These are phyloP conservation scores for Xylariaceae sp. DNA, from an alignment of 2,329 filamentous ascomycete genomes.

Conservation along the genomic window DNA sequence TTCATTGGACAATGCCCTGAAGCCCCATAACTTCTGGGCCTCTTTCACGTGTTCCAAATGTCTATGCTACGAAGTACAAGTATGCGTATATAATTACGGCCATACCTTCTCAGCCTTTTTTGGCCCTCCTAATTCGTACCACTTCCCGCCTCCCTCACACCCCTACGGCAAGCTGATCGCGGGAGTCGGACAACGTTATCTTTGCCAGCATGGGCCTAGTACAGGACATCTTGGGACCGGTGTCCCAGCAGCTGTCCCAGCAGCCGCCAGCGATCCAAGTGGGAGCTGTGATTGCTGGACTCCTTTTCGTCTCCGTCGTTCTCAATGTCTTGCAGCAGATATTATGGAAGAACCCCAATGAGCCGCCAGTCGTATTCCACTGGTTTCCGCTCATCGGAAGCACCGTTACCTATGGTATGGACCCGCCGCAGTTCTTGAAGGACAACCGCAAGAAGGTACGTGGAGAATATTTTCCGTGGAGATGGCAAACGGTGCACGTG, in stretches of 20 bases:
- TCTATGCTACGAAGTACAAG: neutral
- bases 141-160: neutral
- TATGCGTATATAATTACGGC: neutral
- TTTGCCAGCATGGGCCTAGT: slow-evolving; percentile 48
- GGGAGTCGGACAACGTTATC: slow-evolving; percentile 9
- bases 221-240: slow-evolving; percentile 46
- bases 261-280: slow-evolving; percentile 45
- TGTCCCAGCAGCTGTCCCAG: slow-evolving; percentile 46
- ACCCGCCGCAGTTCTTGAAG: slow-evolving; percentile 83
- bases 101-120: slow-evolving; percentile 1
- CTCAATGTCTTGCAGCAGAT: slow-evolving; percentile 78
- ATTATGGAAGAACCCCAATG: slow-evolving; percentile 74
- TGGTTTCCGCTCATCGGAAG: slow-evolving; percentile 81
- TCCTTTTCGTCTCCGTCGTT: slow-evolving; percentile 55
- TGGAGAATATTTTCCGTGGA: slow-evolving; percentile 5
- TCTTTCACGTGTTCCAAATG: neutral
- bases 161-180: slow-evolving; percentile 1
- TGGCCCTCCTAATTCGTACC: neutral
- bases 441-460: slow-evolving; percentile 68
- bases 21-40: neutral
- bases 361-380: slow-evolving; percentile 76
- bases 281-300: slow-evolving; percentile 37
- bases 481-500: neutral
- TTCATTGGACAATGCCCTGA: slow-evolving; percentile 17
- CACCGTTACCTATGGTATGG: slow-evolving; percentile 91